A percentile compares a stretch with the other conserved stretches of the same genome.
These are phyloP conservation scores for Croton laevigatus DNA, from an alignment of 441 rosid species.

Conservation along the genomic window DNA sequence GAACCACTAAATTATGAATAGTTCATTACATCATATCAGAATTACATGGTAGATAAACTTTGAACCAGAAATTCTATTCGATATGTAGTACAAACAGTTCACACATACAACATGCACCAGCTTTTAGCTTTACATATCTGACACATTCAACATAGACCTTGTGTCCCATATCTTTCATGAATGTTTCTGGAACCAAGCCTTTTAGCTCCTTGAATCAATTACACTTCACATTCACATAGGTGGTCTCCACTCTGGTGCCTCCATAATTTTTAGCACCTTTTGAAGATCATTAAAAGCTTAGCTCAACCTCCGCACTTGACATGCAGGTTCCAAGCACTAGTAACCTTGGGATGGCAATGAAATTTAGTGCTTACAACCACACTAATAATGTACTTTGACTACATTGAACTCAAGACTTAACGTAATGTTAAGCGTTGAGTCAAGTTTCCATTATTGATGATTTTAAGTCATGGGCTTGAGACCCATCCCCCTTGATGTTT, in stretches of 20 bases:
- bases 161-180: background rate
- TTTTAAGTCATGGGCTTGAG: background rate
- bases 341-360: background rate
- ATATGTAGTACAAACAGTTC: no score
- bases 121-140: no score
- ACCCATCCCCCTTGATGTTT: no score
- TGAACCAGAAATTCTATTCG: background rate
- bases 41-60: background rate
- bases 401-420: conserved; percentile 16
- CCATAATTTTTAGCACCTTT: no score
- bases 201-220: background rate
- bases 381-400: background rate
- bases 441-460: conserved; percentile 15
- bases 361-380: background rate
- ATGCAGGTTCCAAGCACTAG: background rate
- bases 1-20: no score
- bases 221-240: background rate
- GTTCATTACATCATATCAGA: background rate
- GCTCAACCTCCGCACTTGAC: no score
- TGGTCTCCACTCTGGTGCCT: no score
- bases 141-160: background rate
- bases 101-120: background rate
- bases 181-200: background rate
- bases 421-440: conserved; percentile 5
- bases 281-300: no score